Evolutionary conservation across 2,329 filamentous ascomycete species (phyloP).

Genomic region (Cladosporium sp.): DNA sequence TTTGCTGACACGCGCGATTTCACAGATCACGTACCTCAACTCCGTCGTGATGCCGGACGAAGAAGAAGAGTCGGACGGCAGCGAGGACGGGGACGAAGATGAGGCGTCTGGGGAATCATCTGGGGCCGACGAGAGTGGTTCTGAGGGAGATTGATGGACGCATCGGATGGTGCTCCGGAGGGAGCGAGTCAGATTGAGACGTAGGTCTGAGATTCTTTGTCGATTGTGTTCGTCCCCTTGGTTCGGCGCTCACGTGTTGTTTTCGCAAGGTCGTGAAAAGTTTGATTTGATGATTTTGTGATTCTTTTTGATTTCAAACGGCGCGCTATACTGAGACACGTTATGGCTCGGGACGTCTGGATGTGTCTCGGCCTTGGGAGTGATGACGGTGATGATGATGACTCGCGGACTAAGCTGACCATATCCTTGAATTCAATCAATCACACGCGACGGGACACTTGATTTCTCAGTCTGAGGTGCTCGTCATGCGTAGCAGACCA

Average conservation of each 20-base stretch:
- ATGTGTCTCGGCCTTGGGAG: too few species aligned
- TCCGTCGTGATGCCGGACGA: constrained; percentile 46
- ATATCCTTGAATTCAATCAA: too few species aligned
- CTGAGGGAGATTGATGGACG: background rate
- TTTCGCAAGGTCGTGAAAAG: too few species aligned
- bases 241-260: too few species aligned
- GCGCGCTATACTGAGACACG: constrained; percentile 6
- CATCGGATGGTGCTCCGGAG: background rate
- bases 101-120: constrained; percentile 9
- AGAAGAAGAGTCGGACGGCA: constrained; percentile 24
- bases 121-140: background rate
- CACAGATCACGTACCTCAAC: constrained; percentile 46
- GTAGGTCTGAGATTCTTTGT: background rate
- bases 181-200: background rate
- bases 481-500: too few species aligned
- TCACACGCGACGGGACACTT: too few species aligned
- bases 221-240: too few species aligned
- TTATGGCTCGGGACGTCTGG: background rate
- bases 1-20: background rate
- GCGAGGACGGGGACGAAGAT: constrained; percentile 22
- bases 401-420: too few species aligned
- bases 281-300: too few species aligned
- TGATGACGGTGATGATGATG: too few species aligned
- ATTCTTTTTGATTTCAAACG: background rate
- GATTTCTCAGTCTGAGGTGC: too few species aligned